These are phyloP conservation scores for Kwoniella botswanensis DNA, from an alignment of 768 basidiomycete genomes.

Conservation along the genomic window DNA sequence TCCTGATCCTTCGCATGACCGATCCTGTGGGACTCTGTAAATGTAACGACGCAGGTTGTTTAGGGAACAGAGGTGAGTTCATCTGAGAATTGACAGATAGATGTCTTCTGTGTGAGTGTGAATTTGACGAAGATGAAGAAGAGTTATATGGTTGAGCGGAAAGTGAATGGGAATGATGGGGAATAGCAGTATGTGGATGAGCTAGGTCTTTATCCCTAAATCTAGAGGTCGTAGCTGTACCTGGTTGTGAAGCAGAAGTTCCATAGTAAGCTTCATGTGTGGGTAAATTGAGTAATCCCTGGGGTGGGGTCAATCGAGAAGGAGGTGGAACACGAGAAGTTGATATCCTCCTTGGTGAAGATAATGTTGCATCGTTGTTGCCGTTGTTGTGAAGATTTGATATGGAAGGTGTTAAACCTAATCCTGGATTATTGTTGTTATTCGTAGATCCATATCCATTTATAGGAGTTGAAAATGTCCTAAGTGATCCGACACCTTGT, in stretches of 20 bases:
- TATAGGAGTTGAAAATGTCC: constrained; percentile 24
- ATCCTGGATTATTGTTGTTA: constrained; percentile 9
- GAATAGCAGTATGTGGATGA: not conserved
- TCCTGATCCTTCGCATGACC: constrained; percentile 35
- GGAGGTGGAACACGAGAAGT: constrained; percentile 23
- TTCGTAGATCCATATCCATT: constrained; percentile 30
- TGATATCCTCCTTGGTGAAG: constrained; percentile 47
- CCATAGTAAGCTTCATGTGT: constrained; percentile 46
- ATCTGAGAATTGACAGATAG: constrained; percentile 24
- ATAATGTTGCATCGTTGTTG: constrained; percentile 32
- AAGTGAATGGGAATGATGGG: constrained; percentile 1
- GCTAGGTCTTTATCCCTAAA: constrained; percentile 29
- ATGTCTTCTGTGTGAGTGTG: constrained; percentile 33
- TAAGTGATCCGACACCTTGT: not conserved
- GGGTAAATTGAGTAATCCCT: constrained; percentile 29
- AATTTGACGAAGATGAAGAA: constrained; percentile 15
- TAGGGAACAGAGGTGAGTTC: constrained; percentile 22
- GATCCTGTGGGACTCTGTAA: constrained; percentile 31
- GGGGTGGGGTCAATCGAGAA: constrained; percentile 15
- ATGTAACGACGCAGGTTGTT: constrained; percentile 2
- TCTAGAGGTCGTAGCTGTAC: constrained; percentile 37
- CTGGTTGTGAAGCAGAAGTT: constrained; percentile 35
- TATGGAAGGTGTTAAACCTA: constrained; percentile 18
- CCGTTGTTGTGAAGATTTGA: constrained; percentile 10
- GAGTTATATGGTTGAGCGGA: constrained; percentile 2